phyloP scores from a whole-genome alignment of 208 protist genomes.

The Tritrichomonas foetus region DNA sequence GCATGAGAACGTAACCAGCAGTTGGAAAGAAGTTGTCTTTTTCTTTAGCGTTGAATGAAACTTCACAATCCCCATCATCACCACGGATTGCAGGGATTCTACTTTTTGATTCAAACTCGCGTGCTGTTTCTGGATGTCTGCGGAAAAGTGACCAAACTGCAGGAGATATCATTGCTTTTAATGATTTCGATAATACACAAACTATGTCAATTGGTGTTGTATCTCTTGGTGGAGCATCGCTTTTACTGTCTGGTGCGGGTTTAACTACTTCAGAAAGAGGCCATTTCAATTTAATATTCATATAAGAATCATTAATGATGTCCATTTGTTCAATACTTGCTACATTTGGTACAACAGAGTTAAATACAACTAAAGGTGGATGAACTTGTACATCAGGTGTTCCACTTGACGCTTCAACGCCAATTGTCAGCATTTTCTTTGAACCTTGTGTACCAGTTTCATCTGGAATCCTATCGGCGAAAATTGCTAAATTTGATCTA shows the following conservation, averaged over 20 bases:
- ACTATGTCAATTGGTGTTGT: not conserved
- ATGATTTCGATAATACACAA: not conserved
- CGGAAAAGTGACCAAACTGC: too few species aligned
- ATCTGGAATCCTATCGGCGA: not conserved
- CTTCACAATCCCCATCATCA: too few species aligned
- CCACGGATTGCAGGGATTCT: too few species aligned
- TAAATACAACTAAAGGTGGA: conserved; percentile 1
- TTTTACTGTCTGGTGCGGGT: not conserved
- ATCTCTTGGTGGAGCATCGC: not conserved
- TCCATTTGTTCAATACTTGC: not conserved
- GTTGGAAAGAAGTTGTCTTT: too few species aligned
- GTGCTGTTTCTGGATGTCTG: too few species aligned
- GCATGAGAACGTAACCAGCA: too few species aligned
- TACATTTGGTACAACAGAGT: not conserved
- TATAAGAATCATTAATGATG: not conserved
- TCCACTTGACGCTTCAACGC: not conserved
- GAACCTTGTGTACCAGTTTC: not conserved
- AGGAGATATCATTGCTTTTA: too few species aligned
- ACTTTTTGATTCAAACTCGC: too few species aligned
- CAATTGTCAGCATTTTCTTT: conserved; percentile 20
- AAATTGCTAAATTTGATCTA: not conserved
- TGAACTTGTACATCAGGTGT: not conserved
- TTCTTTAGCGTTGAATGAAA: too few species aligned
- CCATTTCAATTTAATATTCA: not conserved
- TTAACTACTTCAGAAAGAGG: not conserved